phyloP scores from a whole-genome alignment of 148 eudicot species.

The Selenicereus undatus region DNA sequence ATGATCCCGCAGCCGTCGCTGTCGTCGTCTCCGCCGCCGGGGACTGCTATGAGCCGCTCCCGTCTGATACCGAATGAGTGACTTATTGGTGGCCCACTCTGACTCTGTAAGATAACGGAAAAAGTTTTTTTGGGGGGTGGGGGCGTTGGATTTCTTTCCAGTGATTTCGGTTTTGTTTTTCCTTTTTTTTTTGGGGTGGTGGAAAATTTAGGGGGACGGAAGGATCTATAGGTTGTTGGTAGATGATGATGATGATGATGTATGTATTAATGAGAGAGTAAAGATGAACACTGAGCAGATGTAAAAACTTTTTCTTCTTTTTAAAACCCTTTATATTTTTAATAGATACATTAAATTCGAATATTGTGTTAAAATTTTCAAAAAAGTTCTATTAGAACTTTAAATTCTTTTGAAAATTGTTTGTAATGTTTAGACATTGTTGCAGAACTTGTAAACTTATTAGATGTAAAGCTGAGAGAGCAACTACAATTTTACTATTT shows the following conservation, averaged over 20 bases:
- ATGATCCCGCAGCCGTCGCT: constrained; percentile 19
- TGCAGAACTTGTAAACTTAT: no score
- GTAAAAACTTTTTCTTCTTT: background rate
- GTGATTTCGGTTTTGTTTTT: background rate
- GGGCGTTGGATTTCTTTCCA: background rate
- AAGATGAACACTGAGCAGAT: background rate
- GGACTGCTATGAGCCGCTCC: background rate
- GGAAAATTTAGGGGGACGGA: constrained; percentile 3
- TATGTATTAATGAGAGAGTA: background rate
- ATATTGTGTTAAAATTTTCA: no score
- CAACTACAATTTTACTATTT: no score
- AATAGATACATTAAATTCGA: no score
- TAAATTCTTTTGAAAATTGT: no score
- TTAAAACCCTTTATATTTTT: background rate
- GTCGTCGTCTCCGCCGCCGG: background rate
- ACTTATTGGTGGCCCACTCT: background rate
- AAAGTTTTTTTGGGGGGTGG: background rate
- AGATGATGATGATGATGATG: background rate
- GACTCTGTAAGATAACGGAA: background rate
- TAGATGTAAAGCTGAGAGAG: no score
- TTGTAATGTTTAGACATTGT: no score
- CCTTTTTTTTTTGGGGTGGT: constrained; percentile 8
- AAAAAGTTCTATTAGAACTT: no score
- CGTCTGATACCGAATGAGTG: constrained; percentile 5
- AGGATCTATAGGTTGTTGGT: background rate